Base-by-base conservation (phyloP, 1,139 yeast species). In the Ogataea hybrid region DNA sequence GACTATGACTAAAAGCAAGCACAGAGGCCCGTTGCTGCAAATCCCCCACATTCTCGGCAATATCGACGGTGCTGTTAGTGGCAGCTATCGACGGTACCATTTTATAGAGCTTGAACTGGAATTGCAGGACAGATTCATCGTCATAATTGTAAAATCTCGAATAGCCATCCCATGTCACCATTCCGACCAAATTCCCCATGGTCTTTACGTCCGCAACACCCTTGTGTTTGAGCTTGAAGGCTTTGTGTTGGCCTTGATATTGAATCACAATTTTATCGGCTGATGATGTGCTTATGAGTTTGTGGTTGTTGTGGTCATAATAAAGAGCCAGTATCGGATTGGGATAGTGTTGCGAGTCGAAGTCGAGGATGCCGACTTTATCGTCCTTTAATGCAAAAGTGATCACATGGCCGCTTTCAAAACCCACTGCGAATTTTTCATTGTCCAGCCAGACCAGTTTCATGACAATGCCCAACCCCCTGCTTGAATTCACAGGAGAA, bases 321-420 rank as follows among this genome's bases (percentile, higher is more conserved):
- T 25, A n/a, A 8, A 59, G 35, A 2, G 54, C 32, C 0, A 78
- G 60, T 0, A 79, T 64, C 1, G 84, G 84, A 52, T 75, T 71
- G 0, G 84, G 84, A 2, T 52, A 52, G 51, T 75, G 79, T 2
- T 57, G 54, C 1, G 62, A 48, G 39, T 61, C 58, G 15, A 56
- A 48, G 28, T 63, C 61, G 0, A 57, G 37, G 2, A 69, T 39
- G 1, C 46, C 11, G 1, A 48, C 42, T 2, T 61, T 43, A 12
- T 49, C 50, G 1, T 58, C 51, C 3, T 54, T 59, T 17, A 70
- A 37, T 8, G 49, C 31, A 14, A 67, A 60, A 0, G 70, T 69
- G 2, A 69, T 49, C 8, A 79, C 59, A 48, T 71, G 73, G 0
- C 86, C 85, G 8, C 81, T 77, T 55, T 80, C 86, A 56, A 67